Base-by-base conservation (phyloP, 768 basidiomycete species). In the Gelatoporia subvermispora region DNA sequence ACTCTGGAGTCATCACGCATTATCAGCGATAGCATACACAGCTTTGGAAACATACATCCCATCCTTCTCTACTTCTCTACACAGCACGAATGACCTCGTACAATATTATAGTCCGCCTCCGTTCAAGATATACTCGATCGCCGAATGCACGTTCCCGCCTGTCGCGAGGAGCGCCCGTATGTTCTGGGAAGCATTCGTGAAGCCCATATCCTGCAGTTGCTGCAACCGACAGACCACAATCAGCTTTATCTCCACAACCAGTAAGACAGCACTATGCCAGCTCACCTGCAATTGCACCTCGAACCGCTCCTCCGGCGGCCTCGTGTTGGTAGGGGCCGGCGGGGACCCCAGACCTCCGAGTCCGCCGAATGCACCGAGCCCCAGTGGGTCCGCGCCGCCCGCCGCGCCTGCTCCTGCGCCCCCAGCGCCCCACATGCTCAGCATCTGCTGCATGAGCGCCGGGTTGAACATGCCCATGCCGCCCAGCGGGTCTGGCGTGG, bases 191-290 rank as follows among this genome's bases (percentile, higher is more conserved):
- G 92, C 92, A 48, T 95, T 93, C 44, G 76, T 80, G 67, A 98
- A 91, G 1, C 92, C 94, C 95, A 98, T 97, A 51, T 88, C 89
- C 63, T 91, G 85, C 60, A 98, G 66, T 84, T 94, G 92, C 88
- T 92, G 55, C 11, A 18, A 9, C 20, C 16, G 3, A 7, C 34
- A 35, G 24, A 24, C n/a, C 40, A 17, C 23, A 3, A 21, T 44
- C 23, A 23, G 41, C 22, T 16, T 8, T 21, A 15, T 15, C 13
- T 18, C 0, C n/a, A 13, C 10, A 34, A 37, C 8, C 18, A 11
- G 37, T 22, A 25, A 59, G 35, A 34, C 45, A 11, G 23, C 21
- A 11, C 22, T n/a, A n/a, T 36, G 10, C 17, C 16, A 3, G 68
- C 75, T 9, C 22, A 85, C 88, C 77, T 87, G 84, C 3, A 92